Evolutionary conservation across 768 basidiomycete genomes (phyloP).

Genomic region (Pholiota microspora): DNA sequence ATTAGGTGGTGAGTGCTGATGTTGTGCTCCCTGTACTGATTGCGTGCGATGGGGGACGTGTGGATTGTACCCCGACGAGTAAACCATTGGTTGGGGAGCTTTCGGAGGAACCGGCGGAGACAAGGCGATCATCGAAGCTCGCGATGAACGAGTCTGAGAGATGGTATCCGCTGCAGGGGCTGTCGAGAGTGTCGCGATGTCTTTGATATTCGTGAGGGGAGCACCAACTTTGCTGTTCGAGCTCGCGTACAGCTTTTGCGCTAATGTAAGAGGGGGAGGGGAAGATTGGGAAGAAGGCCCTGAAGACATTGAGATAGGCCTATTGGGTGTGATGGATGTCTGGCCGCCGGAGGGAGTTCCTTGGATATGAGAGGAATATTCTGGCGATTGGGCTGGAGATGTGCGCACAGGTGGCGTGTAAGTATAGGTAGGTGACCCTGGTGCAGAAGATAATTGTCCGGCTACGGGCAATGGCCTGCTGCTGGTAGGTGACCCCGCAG

Average conservation of each 20-base stretch:
- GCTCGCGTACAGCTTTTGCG: conserved; percentile 45
- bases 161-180: conserved; percentile 3
- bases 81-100: background rate
- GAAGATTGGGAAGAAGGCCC: background rate
- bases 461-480: background rate
- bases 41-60: background rate
- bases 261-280: conserved; percentile 14
- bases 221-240: conserved; percentile 23
- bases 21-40: background rate
- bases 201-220: conserved; percentile 18
- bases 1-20: background rate
- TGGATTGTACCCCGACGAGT: background rate
- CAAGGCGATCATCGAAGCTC: background rate
- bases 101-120: background rate
- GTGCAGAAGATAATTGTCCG: background rate
- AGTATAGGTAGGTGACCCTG: background rate
- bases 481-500: background rate
- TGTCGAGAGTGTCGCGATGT: conserved; percentile 14
- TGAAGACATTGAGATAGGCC: background rate
- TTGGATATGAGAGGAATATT: background rate
- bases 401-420: background rate
- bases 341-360: background rate
- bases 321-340: background rate
- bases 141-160: conserved; percentile 1
- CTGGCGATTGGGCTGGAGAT: background rate